phyloP scores from a whole-genome alignment of 306 rosid genomes.

The Rosa chinensis region DNA sequence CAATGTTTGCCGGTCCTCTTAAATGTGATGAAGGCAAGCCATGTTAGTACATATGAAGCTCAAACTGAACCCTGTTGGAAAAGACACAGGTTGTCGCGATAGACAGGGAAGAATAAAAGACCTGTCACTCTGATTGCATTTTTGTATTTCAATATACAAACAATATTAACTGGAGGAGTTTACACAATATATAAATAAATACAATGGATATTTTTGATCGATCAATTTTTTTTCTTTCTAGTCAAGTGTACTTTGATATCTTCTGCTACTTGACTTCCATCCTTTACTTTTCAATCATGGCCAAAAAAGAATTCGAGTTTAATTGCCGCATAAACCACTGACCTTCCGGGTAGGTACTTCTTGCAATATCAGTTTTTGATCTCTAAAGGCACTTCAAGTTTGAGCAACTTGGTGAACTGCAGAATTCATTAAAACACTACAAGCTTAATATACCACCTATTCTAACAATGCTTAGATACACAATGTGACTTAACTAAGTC shows the following conservation, averaged over 20 bases:
- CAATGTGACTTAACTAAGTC: slow-evolving; percentile 1
- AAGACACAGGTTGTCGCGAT: slow-evolving; percentile 5
- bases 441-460: slow-evolving; percentile 1
- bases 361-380: slow-evolving; percentile 46
- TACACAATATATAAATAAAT: background rate
- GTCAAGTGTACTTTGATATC: slow-evolving; percentile 5
- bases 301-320: background rate
- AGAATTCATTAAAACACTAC: slow-evolving; percentile 28
- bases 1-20: slow-evolving; percentile 51
- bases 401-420: slow-evolving; percentile 82
- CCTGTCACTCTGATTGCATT: background rate
- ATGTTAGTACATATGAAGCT: slow-evolving; percentile 27
- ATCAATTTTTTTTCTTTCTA: slow-evolving; percentile 12
- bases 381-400: slow-evolving; percentile 57
- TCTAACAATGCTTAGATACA: background rate
- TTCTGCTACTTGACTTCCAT: slow-evolving; percentile 13
- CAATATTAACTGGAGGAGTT: background rate
- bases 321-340: slow-evolving; percentile 5
- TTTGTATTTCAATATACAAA: slow-evolving; percentile 3
- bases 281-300: background rate
- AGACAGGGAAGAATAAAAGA: background rate
- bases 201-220: background rate
- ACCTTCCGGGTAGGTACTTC: slow-evolving; percentile 34
- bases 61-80: slow-evolving; percentile 16
- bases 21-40: slow-evolving; percentile 32